Evolutionary conservation across 352 stramenopile genomes (phyloP).

Genomic region (Halophytophthora polymorphica): DNA sequence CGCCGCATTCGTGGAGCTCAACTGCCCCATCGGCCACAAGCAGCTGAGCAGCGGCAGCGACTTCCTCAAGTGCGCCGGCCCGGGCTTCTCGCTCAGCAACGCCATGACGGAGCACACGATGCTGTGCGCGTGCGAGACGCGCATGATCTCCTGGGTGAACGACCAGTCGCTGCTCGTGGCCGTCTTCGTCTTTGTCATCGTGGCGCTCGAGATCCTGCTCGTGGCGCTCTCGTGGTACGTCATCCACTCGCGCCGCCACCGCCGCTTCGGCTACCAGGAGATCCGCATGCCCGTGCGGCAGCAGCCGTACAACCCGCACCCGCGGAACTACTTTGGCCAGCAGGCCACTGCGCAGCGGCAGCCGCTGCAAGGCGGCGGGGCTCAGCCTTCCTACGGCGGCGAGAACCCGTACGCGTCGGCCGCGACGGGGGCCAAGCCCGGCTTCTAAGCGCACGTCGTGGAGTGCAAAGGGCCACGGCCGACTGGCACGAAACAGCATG

Average conservation of each 20-base stretch:
- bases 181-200: constrained; percentile 77
- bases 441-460: too few relatives aligned
- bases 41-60: constrained; percentile 55
- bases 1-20: constrained; percentile 62
- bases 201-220: constrained; percentile 76
- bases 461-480: too few relatives aligned
- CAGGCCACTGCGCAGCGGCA: constrained; percentile 28
- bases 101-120: constrained; percentile 75
- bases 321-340: constrained; percentile 68
- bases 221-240: constrained; percentile 82
- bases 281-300: constrained; percentile 82
- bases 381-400: constrained; percentile 31
- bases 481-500: too few relatives aligned
- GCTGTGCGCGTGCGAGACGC: constrained; percentile 78
- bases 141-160: constrained; percentile 78
- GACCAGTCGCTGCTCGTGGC: constrained; percentile 74
- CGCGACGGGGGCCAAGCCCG: constrained; percentile 17
- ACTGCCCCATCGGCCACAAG: constrained; percentile 57
- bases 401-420: constrained; percentile 31
- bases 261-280: constrained; percentile 76
- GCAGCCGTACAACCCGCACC: constrained; percentile 78
- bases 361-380: constrained; percentile 37
- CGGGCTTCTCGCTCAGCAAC: constrained; percentile 57
- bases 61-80: constrained; percentile 68
- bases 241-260: constrained; percentile 66